These are phyloP conservation scores for Globisporangium rhizosaccharum DNA, from an alignment of 352 stramenopile genomes.

Conservation along the genomic window DNA sequence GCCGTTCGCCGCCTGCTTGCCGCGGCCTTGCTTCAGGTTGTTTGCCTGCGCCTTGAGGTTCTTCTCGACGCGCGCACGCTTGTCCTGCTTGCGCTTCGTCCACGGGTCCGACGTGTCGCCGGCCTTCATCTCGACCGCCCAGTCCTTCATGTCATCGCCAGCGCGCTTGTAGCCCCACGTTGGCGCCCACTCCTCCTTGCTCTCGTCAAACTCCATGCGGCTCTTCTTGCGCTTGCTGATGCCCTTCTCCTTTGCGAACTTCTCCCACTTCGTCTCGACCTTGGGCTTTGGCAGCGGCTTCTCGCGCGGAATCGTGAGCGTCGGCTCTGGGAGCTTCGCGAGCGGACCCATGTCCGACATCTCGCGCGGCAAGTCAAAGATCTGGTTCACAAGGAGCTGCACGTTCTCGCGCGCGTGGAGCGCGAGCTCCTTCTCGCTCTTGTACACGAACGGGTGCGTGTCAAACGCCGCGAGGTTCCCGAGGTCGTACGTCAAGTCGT, in stretches of 20 bases:
- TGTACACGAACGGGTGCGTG: conserved; percentile 79
- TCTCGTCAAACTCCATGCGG: conserved; percentile 96
- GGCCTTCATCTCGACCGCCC: conserved; percentile 92
- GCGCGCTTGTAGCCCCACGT: conserved; percentile 90
- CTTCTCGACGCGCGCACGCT: conserved; percentile 89
- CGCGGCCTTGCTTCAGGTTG: conserved; percentile 67
- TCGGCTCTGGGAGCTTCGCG: conserved; percentile 62
- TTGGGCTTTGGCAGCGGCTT: conserved; percentile 91
- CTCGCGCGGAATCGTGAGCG: conserved; percentile 76
- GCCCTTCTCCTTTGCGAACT: conserved; percentile 97
- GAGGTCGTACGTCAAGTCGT: conserved; percentile 87
- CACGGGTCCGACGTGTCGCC: conserved; percentile 93
- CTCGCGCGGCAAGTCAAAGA: conserved; percentile 90
- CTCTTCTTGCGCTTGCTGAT: conserved; percentile 97
- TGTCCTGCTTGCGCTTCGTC: conserved; percentile 91
- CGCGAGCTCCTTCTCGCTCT: conserved; percentile 87
- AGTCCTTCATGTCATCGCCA: conserved; percentile 87
- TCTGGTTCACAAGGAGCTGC: conserved; percentile 90
- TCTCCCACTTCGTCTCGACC: conserved; percentile 97
- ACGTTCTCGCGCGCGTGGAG: conserved; percentile 90
- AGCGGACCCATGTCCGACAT: conserved; percentile 92
- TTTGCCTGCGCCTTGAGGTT: conserved; percentile 86
- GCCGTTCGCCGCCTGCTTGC: conserved; percentile 43
- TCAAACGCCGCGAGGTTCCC: conserved; percentile 88
- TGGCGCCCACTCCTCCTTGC: conserved; percentile 90